Percentiles rank a stretch among this genome's conserved stretches.
Conservation (phyloP, 2,329 filamentous ascomycete species). For the Aspergillus pseudonomiae region DNA sequence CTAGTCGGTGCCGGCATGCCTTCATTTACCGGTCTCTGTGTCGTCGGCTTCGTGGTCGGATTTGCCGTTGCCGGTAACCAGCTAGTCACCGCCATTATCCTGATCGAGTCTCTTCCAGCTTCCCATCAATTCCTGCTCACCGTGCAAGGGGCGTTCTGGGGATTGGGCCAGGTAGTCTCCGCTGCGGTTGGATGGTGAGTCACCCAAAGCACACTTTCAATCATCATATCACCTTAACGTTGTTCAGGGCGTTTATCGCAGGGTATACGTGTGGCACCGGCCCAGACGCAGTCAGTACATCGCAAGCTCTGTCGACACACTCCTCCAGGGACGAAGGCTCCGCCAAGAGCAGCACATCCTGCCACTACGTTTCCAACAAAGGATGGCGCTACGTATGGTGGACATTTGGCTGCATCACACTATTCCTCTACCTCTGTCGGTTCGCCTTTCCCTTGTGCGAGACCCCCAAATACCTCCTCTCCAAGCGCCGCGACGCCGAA, state of each 20-base stretch:
- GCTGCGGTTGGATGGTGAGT: slow-evolving; percentile 23
- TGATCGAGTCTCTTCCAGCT: slow-evolving; percentile 23
- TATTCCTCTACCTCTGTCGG: slow-evolving; percentile 24
- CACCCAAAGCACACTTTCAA: too few species aligned
- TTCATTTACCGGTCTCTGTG: slow-evolving; percentile 29
- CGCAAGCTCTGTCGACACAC: slow-evolving; percentile 6
- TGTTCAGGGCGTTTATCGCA: slow-evolving; percentile 23
- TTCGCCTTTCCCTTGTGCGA: slow-evolving; percentile 21
- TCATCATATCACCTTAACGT: background rate
- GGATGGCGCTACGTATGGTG: slow-evolving; percentile 29
- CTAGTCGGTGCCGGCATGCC: slow-evolving; percentile 27
- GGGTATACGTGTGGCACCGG: slow-evolving; percentile 27
- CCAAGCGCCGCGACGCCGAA: slow-evolving; percentile 21
- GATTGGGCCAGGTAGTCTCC: slow-evolving; percentile 21
- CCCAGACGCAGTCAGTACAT: slow-evolving; percentile 20
- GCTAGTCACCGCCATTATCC: slow-evolving; percentile 18
- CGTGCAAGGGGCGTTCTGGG: slow-evolving; percentile 23
- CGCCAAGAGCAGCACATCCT: slow-evolving; percentile 16
- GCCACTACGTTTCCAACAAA: slow-evolving; percentile 26
- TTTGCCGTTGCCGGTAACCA: slow-evolving; percentile 23
- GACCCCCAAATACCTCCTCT: slow-evolving; percentile 24
- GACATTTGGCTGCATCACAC: slow-evolving; percentile 26
- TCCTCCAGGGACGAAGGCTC: background rate
- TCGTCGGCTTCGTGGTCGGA: slow-evolving; percentile 23
- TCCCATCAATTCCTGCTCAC: slow-evolving; percentile 24